Base-by-base conservation (phyloP, 306 rosid genomes). In the Rosa persica region DNA sequence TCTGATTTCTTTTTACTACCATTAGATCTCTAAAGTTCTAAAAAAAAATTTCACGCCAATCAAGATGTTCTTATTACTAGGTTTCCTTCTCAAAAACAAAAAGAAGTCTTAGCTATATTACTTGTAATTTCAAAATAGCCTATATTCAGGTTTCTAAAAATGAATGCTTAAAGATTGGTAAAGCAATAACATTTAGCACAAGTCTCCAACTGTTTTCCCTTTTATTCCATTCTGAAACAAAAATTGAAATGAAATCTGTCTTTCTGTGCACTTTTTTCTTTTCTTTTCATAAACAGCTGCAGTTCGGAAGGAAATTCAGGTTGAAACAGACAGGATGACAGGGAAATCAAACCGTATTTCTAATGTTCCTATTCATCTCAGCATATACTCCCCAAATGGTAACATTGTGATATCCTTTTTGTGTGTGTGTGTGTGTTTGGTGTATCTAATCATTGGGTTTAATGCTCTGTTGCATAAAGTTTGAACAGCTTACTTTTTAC, bases 241-340 rank as follows among this genome's bases (percentile, higher is more conserved):
- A 20, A 69, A 12, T 5, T 44, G 55, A 65, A 46, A 69, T 51
- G 49, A 6, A 30, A 30, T 30, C 34, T 60, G 39, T 78, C 47
- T 38, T 25, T 58, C 3, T 10, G 64, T 27, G 34, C 62, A 16
- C n/a, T 4, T 13, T 49, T 20, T 55, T 80, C 73, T 62, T 66
- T 76, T 17, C 6, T 73, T 73, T 55, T 78, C 74, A 81, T 82
- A 17, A 83, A 78, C 81, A 93, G 98, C 92, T 69, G 17, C 83
- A 83, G 93, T 93, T 81, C 88, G 93, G 75, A 88, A 87, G 84
- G 98, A 93, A 87, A 93, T 93, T 86, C 88, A 93, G 86, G 92
- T 87, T 62, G 98, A 91, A 85, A 93, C 98, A 15, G 79, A 91
- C 86, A 86, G 89, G 75, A 17, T 91, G 84, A 89, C 93, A 39